These are phyloP conservation scores for Fusarium nisikadoi DNA, from an alignment of 2,329 filamentous ascomycete species.

Conservation along the genomic window DNA sequence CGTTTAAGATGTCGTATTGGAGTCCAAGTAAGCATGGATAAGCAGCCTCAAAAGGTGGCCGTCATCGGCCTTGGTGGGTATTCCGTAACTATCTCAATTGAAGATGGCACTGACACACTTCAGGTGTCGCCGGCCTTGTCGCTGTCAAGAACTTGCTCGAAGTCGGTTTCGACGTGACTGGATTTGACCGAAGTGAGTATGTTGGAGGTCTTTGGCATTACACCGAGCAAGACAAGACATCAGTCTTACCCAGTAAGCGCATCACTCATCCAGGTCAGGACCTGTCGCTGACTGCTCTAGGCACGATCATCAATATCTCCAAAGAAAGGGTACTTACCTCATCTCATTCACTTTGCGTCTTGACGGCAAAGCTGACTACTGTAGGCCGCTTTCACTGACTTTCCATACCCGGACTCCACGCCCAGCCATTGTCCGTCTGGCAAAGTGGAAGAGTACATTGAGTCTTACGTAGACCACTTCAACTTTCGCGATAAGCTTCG, in stretches of 20 bases:
- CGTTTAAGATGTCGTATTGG: accelerated
- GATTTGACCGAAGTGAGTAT: constrained; percentile 54
- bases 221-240: constrained; percentile 52
- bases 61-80: constrained; percentile 46
- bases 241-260: constrained; percentile 49
- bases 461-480: constrained; percentile 50
- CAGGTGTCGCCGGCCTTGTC: constrained; percentile 51
- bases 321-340: constrained; percentile 41
- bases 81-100: background rate
- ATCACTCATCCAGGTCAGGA: accelerated
- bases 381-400: constrained; percentile 51
- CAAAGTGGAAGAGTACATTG: constrained; percentile 48
- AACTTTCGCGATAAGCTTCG: constrained; percentile 40
- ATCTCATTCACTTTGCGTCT: background rate
- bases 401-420: constrained; percentile 46
- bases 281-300: constrained; percentile 18
- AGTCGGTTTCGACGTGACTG: constrained; percentile 56
- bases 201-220: constrained; percentile 58
- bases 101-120: background rate
- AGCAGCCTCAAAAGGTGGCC: constrained; percentile 37
- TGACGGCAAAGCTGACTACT: background rate
- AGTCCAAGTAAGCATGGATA: constrained; percentile 9
- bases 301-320: constrained; percentile 48
- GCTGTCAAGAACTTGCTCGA: constrained; percentile 55
- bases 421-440: constrained; percentile 39